A percentile compares a stretch with the other conserved stretches of the same genome.
Conservation (phyloP, 352 stramenopile species). For the Pythium aphanidermatum region DNA sequence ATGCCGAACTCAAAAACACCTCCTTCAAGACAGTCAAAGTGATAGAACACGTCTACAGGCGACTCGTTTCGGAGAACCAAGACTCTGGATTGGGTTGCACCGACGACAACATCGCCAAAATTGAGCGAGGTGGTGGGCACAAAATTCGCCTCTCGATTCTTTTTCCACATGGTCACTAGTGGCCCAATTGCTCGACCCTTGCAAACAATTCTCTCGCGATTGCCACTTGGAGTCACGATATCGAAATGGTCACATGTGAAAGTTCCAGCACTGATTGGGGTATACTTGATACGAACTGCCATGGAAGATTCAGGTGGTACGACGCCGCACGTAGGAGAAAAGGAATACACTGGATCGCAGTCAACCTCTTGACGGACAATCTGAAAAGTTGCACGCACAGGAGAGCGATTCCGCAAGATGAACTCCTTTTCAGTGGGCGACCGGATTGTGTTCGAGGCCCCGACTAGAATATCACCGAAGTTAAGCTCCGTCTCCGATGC, state of each 20-base stretch:
- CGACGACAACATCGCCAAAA: constrained; percentile 84
- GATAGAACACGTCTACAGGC: constrained; percentile 60
- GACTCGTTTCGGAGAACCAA: constrained; percentile 84
- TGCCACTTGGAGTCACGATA: constrained; percentile 85
- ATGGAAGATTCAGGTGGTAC: constrained; percentile 69
- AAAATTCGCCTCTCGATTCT: constrained; percentile 69
- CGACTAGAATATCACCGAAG: constrained; percentile 82
- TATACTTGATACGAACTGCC: constrained; percentile 73
- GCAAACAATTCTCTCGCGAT: constrained; percentile 70
- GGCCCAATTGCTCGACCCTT: constrained; percentile 60
- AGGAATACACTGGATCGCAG: constrained; percentile 80
- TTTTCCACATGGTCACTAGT: constrained; percentile 72
- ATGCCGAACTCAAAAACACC: constrained; percentile 86
- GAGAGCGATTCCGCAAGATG: constrained; percentile 85
- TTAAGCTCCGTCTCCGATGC: constrained; percentile 73
- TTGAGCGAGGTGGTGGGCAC: constrained; percentile 76
- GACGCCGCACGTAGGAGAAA: constrained; percentile 60
- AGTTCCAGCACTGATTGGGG: constrained; percentile 68
- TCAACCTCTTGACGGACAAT: constrained; percentile 77
- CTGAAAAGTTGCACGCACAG: constrained; percentile 82
- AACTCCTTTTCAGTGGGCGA: constrained; percentile 73
- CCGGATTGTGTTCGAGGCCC: constrained; percentile 29
- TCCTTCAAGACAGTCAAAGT: constrained; percentile 64
- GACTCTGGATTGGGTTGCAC: constrained; percentile 47
- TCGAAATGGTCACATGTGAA: constrained; percentile 91